Conservation (phyloP, 352 stramenopile genomes). For the Pythium aquatile region DNA sequence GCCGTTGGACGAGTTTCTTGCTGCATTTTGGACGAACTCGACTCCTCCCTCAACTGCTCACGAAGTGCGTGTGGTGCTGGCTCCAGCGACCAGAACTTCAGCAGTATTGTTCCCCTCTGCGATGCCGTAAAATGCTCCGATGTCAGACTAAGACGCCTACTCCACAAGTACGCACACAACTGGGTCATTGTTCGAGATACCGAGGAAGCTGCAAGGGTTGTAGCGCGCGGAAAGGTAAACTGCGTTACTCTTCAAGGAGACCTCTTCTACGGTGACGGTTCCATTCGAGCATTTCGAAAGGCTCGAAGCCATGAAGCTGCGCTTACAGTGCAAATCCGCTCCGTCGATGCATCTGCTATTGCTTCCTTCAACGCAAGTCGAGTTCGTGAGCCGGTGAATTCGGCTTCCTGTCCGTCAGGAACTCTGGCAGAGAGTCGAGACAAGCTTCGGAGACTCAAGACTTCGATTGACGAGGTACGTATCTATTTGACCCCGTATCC, state of each 20-base stretch:
- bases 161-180: slow-evolving; percentile 25
- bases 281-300: slow-evolving; percentile 25
- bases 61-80: neutral
- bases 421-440: neutral
- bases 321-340: neutral
- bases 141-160: slow-evolving; percentile 9
- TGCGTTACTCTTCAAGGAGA: slow-evolving; percentile 31
- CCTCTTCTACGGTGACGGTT: slow-evolving; percentile 30
- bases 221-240: slow-evolving; percentile 4
- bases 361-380: neutral
- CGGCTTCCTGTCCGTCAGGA: neutral
- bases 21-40: slow-evolving; percentile 28
- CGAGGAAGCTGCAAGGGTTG: slow-evolving; percentile 17
- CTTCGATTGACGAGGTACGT: neutral
- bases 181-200: slow-evolving; percentile 25
- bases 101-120: slow-evolving; percentile 22
- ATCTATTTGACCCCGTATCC: neutral
- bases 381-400: neutral
- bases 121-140: slow-evolving; percentile 15
- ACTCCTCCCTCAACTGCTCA: slow-evolving; percentile 5
- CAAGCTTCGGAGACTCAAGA: neutral
- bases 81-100: neutral
- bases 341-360: neutral
- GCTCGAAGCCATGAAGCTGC: neutral
- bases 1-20: slow-evolving; percentile 26